Evolutionary conservation across 805 yeast species (phyloP).

Genomic region (Candida wancherniae): DNA sequence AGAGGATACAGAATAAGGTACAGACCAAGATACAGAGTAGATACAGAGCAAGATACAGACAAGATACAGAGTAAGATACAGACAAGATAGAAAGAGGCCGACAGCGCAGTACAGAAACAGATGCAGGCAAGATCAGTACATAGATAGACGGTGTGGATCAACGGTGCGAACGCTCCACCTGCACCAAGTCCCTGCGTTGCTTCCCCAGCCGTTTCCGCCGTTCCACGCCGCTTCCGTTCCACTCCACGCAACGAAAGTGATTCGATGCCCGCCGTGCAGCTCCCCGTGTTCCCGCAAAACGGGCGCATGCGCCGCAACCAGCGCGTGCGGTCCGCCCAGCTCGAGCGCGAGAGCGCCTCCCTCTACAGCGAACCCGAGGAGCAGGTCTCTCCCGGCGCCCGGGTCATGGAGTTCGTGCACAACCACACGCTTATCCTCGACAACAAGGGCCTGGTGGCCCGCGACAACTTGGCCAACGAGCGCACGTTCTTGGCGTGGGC

Average conservation of each 20-base stretch:
- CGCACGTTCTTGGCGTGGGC: conserved; percentile 64
- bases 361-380: too few relatives aligned
- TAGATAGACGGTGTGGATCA: too few relatives aligned
- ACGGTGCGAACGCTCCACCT: background rate
- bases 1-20: background rate
- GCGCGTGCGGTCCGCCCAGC: too few relatives aligned
- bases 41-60: background rate
- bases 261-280: too few relatives aligned
- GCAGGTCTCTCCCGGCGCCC: background rate
- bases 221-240: too few relatives aligned
- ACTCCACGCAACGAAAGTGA: too few relatives aligned
- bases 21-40: background rate
- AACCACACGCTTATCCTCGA: conserved; percentile 15
- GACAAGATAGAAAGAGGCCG: background rate
- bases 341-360: too few relatives aligned
- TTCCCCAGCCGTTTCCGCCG: background rate
- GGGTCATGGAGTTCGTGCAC: background rate
- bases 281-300: too few relatives aligned
- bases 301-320: too few relatives aligned
- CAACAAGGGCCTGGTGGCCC: conserved; percentile 32
- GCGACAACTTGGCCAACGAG: conserved; percentile 54
- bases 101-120: background rate
- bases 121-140: background rate
- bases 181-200: background rate
- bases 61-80: background rate